Conservation (phyloP, 768 basidiomycete genomes). For the Russula virescens region DNA sequence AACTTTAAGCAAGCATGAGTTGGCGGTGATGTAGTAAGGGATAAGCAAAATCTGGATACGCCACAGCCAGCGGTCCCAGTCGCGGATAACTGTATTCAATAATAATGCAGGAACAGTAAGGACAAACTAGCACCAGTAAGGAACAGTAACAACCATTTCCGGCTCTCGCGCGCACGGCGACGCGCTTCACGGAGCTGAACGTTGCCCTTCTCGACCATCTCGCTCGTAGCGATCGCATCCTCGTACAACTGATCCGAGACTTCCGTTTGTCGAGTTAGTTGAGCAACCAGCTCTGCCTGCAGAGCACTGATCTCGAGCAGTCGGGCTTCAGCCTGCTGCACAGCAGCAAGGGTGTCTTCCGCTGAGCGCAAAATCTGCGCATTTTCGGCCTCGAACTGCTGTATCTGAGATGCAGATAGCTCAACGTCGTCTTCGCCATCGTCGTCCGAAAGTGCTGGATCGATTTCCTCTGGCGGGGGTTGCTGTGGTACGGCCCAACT, state of each 20-base stretch:
- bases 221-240: constrained; percentile 84
- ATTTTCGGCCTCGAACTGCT: constrained; percentile 92
- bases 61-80: not conserved
- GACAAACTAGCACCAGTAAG: constrained; percentile 88
- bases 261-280: constrained; percentile 86
- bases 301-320: constrained; percentile 89
- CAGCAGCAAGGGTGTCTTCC: constrained; percentile 80
- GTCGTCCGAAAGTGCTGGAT: constrained; percentile 51
- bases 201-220: constrained; percentile 85
- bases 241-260: constrained; percentile 91
- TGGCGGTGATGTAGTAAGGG: not conserved
- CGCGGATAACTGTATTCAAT: constrained; percentile 36
- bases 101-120: constrained; percentile 89
- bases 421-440: constrained; percentile 69
- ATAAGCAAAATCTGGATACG: not conserved
- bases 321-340: constrained; percentile 87
- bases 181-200: constrained; percentile 85
- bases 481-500: constrained; percentile 40
- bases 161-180: constrained; percentile 77
- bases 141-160: constrained; percentile 88
- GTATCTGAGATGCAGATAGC: constrained; percentile 80
- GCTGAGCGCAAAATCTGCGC: constrained; percentile 77
- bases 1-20: not conserved
- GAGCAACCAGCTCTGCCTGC: constrained; percentile 86
- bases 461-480: constrained; percentile 33